Conservation (phyloP, 2,329 filamentous ascomycete genomes). For the Dactylonectria macrodidyma region DNA sequence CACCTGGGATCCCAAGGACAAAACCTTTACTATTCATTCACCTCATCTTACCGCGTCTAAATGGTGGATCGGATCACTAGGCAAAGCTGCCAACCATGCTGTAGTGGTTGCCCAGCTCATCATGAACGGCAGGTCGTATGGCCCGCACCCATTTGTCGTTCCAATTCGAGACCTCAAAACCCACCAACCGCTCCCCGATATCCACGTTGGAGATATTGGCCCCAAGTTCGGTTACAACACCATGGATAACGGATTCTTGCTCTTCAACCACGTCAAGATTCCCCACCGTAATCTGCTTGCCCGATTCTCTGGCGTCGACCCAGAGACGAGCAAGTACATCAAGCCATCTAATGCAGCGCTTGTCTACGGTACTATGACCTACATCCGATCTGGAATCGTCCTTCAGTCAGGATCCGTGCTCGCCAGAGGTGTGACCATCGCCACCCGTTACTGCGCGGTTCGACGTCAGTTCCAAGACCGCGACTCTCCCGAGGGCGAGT, state of each 20-base stretch:
- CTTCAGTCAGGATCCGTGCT: conserved; percentile 80
- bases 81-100: conserved; percentile 82
- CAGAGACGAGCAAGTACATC: conserved; percentile 77
- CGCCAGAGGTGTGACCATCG: conserved; percentile 83
- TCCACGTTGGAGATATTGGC: conserved; percentile 85
- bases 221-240: conserved; percentile 86
- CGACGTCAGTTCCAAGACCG: conserved; percentile 85
- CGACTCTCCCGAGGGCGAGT: conserved; percentile 71
- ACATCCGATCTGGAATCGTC: conserved; percentile 81
- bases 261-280: conserved; percentile 81
- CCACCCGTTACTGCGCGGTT: conserved; percentile 80
- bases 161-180: conserved; percentile 80
- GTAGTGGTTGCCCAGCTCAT: conserved; percentile 85
- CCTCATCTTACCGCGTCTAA: conserved; percentile 83
- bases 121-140: conserved; percentile 76
- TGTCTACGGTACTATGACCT: conserved; percentile 83
- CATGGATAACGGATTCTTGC: conserved; percentile 86
- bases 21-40: conserved; percentile 82
- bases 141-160: conserved; percentile 84
- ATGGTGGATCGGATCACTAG: conserved; percentile 89
- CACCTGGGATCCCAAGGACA: conserved; percentile 80
- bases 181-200: conserved; percentile 76
- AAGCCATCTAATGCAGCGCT: conserved; percentile 77
- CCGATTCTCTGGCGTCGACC: conserved; percentile 79
- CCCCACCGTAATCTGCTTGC: conserved; percentile 83